Percentiles rank a stretch among this genome's conserved stretches.
These are phyloP conservation scores for Pisolithus sp. DNA, from an alignment of 768 basidiomycete genomes.

Conservation along the genomic window DNA sequence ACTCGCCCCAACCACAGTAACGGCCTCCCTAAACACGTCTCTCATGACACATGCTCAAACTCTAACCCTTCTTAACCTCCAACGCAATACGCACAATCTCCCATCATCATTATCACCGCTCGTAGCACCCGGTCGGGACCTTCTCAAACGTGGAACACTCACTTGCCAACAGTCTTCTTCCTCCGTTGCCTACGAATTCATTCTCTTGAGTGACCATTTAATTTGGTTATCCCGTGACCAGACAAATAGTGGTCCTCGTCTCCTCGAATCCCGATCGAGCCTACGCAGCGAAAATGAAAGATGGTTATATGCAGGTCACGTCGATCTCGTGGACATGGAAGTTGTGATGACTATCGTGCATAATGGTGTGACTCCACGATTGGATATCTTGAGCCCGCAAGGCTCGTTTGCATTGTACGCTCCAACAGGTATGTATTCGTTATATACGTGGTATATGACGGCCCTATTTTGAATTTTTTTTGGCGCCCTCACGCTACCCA, in stretches of 20 bases:
- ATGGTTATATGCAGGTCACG: constrained; percentile 68
- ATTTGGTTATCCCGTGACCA: constrained; percentile 66
- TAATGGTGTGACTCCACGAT: constrained; percentile 22
- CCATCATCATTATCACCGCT: constrained; percentile 75
- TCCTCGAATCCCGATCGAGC: constrained; percentile 11
- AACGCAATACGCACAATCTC: constrained; percentile 68
- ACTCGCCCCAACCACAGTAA: constrained; percentile 45
- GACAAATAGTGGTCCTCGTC: constrained; percentile 14
- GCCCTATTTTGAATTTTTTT: background rate
- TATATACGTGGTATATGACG: constrained; percentile 32
- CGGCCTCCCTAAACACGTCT: constrained; percentile 69
- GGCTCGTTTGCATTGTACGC: constrained; percentile 72
- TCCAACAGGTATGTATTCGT: too few relatives aligned
- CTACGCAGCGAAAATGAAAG: constrained; percentile 46
- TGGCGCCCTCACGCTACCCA: too few relatives aligned
- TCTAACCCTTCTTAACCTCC: constrained; percentile 68
- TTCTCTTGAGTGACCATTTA: constrained; percentile 78
- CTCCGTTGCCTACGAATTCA: constrained; percentile 40
- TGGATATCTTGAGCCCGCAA: constrained; percentile 74
- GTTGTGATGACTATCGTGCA: constrained; percentile 48
- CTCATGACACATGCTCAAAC: constrained; percentile 75
- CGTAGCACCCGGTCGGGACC: constrained; percentile 71
- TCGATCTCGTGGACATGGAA: constrained; percentile 68
- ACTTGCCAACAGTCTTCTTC: constrained; percentile 32
- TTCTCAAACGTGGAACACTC: constrained; percentile 63